Base-by-base conservation (phyloP, 129 eudicot genomes). In the Kitagawia praeruptora region DNA sequence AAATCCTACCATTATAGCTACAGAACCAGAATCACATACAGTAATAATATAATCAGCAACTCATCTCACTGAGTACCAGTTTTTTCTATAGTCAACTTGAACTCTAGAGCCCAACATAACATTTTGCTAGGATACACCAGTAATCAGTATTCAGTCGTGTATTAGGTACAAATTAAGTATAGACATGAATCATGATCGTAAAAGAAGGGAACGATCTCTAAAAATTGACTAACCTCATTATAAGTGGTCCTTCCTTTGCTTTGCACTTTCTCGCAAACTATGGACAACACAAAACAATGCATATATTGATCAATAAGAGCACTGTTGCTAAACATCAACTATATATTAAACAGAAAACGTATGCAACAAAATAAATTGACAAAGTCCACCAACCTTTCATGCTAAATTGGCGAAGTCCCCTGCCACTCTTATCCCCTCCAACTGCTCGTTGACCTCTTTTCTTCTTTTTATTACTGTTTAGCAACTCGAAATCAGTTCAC, bases 381-480 rank as follows among this genome's bases (percentile, higher is more conserved):
- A 76, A 28, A 44, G 74, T 54, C 11, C 2, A 75, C 75, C 82
- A 78, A 92, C 98, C 98, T 93, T 93, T 93, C 98, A 93, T 90
- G 89, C 98, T 93, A 78, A 90, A 93, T 51, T 90, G 93, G 45
- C 96, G 91, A 38, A 93, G 96, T 81, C 98, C 98, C 88, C 86
- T 93, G 93, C 80, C 96, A 54, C 83, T 86, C 84, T 93, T 93
- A 83, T 93, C 98, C 48, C 93, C 92, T 78, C 89, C 93, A 79
- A 84, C 85, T 75, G 96, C 96, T 75, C 98, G 96, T 71, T 87
- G 96, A 75, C 87, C 92, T 83, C 93, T 82, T 80, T 90, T 93
- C 83, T 91, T 93, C 89, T 87, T 93, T 81, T 70, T 86, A 85
- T 79, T 83, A 77, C 93, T 90, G 90, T 77, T 58, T 27, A 81